Conservation (phyloP, 2,329 filamentous ascomycete species). For the Penicillium concentricum region DNA sequence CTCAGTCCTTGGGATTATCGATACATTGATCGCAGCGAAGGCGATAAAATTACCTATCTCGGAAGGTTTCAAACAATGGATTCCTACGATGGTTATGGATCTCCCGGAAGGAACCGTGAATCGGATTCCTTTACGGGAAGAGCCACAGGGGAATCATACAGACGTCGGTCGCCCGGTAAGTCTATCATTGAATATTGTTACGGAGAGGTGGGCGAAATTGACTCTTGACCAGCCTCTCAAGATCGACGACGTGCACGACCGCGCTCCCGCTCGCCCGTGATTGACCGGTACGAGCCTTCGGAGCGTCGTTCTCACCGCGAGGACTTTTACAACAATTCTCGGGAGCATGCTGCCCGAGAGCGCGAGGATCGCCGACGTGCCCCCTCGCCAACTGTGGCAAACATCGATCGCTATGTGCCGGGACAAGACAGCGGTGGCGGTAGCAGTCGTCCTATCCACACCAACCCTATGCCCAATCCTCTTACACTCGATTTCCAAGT, state of each 20-base stretch:
- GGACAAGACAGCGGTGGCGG: constrained; percentile 55
- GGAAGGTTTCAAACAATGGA: constrained; percentile 38
- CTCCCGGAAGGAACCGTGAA: constrained; percentile 45
- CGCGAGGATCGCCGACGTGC: constrained; percentile 59
- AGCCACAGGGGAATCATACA: constrained; percentile 40
- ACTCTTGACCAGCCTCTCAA: constrained; percentile 31
- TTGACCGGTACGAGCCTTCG: constrained; percentile 64
- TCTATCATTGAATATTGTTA: neutral
- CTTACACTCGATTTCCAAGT: constrained; percentile 65
- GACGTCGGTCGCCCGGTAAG: constrained; percentile 50
- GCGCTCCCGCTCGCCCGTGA: constrained; percentile 62
- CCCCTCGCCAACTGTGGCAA: constrained; percentile 56
- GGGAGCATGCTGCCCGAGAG: constrained; percentile 47
- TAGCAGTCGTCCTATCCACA: constrained; percentile 51
- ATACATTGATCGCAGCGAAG: neutral
- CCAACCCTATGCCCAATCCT: constrained; percentile 61
- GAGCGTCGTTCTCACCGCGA: constrained; percentile 53
- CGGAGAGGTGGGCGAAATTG: neutral
- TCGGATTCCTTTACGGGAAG: constrained; percentile 40
- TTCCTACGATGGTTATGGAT: constrained; percentile 48
- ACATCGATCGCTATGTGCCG: constrained; percentile 66
- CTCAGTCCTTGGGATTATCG: neutral
- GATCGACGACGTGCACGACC: constrained; percentile 48
- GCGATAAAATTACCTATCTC: neutral
- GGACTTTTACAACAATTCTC: constrained; percentile 53